A percentile compares a stretch with the other conserved stretches of the same genome.
phyloP scores from a whole-genome alignment of 495 filamentous ascomycete genomes.

The Xylaria intraflava region DNA sequence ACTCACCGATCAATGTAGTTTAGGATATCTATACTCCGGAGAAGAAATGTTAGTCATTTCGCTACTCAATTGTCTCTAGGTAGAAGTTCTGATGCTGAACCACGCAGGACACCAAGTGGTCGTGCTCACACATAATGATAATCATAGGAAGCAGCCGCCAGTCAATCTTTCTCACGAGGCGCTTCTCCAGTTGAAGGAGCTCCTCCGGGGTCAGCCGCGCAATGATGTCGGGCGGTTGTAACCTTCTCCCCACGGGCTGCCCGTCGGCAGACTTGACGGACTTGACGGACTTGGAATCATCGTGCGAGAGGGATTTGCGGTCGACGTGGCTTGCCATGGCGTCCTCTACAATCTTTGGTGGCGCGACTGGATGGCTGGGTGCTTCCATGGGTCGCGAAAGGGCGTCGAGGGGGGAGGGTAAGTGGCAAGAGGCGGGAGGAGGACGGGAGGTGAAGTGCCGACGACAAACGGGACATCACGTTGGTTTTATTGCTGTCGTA shows the following conservation, averaged over 20 bases:
- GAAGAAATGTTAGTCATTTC: not conserved
- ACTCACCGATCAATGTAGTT: conserved; percentile 67
- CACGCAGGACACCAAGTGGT: not conserved
- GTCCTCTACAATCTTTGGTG: not conserved
- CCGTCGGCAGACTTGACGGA: conserved; percentile 12
- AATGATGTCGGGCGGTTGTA: conserved; percentile 47
- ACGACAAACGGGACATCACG: not conserved
- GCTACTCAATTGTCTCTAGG: not conserved
- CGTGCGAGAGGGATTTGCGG: not conserved
- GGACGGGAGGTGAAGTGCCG: not conserved
- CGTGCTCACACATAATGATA: conserved; percentile 48
- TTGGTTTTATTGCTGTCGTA: not conserved
- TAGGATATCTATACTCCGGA: conserved; percentile 55
- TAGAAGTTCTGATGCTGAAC: not conserved
- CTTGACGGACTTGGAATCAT: not conserved
- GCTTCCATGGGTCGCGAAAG: not conserved
- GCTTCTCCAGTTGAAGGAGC: conserved; percentile 40
- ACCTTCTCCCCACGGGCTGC: conserved; percentile 18
- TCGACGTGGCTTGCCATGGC: conserved; percentile 1
- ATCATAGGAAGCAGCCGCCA: conserved; percentile 55
- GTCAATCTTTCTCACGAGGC: conserved; percentile 58
- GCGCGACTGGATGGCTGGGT: not conserved
- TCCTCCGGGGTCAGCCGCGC: conserved; percentile 44
- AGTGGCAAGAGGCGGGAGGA: not conserved
- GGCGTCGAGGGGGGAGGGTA: not conserved